Base-by-base conservation (phyloP, 331 rosid species). In the Ulmus americana region DNA sequence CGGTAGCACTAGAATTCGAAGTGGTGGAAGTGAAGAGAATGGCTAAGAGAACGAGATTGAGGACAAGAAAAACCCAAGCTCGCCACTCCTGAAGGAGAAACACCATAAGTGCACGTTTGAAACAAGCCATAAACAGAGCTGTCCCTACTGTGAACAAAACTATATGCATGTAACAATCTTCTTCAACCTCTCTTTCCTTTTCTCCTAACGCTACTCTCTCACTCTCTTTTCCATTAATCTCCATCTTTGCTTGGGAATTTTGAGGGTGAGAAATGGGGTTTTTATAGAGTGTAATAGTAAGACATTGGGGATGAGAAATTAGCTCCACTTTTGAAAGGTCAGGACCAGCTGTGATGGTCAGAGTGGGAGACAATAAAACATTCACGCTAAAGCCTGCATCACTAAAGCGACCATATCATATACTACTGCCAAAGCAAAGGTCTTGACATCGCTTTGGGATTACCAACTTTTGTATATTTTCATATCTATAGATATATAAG, bases 51-150 rank as follows among this genome's bases (percentile, higher is more conserved):
- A 94, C 73, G 15, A 87, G 83, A 72, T 94, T 94, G 70, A 90
- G 80, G 35, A 81, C 14, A 2, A 94, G 78, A 60, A 94, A 87
- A 8, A 90, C 91, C 91, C 95, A 90, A 35, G 86, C 84, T 42
- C 91, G 86, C 97, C 97, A 92, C 46, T 81, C 85, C 81, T 89
- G 87, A 54, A 81, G 82, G 28, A 82, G 84, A 63, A 85, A 85
- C 73, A 58, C 59, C 67, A 70, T 60, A 35, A 63, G 44, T 1
- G 72, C 79, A 35, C 76, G 73, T 55, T 86, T 88, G 52, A 88
- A 70, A 63, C 86, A 86, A 49, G 86, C 84, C 91, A 88, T 88
- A 69, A 85, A 65, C 53, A 82, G 71, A 70, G 86, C 83, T 18
- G 90, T 82, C 52, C 96, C 95, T 15, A 77, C 82, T 16, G 95